Percentiles rank a stretch among this genome's conserved stretches.
These are phyloP conservation scores for Lepidopterella palustris DNA, from an alignment of 495 filamentous ascomycete genomes.

Conservation along the genomic window DNA sequence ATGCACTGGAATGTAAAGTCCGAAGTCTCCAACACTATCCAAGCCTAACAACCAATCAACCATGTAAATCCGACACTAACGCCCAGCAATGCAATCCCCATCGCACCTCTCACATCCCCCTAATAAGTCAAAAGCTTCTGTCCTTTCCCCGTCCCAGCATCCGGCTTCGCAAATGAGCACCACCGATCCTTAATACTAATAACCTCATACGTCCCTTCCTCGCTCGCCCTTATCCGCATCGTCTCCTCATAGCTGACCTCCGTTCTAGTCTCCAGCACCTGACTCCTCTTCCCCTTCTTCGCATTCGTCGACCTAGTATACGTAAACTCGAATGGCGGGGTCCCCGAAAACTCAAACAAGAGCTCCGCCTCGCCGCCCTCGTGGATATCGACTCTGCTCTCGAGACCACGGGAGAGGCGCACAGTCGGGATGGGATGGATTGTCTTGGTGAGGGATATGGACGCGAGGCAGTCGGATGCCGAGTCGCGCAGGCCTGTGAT, in stretches of 20 bases:
- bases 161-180: slow-evolving; percentile 73
- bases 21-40: background rate
- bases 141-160: slow-evolving; percentile 39
- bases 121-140: slow-evolving; percentile 36
- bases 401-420: slow-evolving; percentile 71
- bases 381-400: slow-evolving; percentile 82
- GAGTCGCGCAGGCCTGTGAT: slow-evolving; percentile 80
- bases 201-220: slow-evolving; percentile 96
- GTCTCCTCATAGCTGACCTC: slow-evolving; percentile 73
- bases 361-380: slow-evolving; percentile 92
- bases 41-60: background rate
- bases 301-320: slow-evolving; percentile 86
- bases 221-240: slow-evolving; percentile 72
- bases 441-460: slow-evolving; percentile 64
- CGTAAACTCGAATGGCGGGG: slow-evolving; percentile 95
- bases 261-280: slow-evolving; percentile 82
- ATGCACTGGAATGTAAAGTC: background rate
- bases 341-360: slow-evolving; percentile 86
- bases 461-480: slow-evolving; percentile 74
- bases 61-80: background rate
- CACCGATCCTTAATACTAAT: slow-evolving; percentile 87
- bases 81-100: background rate
- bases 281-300: slow-evolving; percentile 49
- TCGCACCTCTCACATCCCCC: background rate
- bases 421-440: slow-evolving; percentile 92